Conservation (phyloP, 306 rosid species). For the Quercus robur region DNA sequence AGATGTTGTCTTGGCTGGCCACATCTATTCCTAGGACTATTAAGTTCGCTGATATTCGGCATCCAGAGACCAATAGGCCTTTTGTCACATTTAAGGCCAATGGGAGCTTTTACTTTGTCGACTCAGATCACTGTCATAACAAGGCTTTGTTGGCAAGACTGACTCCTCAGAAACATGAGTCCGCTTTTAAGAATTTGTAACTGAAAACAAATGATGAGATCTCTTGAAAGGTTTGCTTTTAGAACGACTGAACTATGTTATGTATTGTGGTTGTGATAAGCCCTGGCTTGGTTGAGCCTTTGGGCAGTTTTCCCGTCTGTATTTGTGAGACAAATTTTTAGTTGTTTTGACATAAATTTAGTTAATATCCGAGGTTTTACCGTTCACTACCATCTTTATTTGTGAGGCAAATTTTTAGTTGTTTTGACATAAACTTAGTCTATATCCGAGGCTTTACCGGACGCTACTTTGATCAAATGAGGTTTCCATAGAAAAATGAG, state of each 20-base stretch:
- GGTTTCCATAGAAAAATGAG: too few species aligned
- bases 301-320: not conserved
- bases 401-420: not conserved
- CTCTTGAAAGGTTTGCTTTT: not conserved
- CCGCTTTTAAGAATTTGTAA: conserved; percentile 65
- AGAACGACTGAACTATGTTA: not conserved
- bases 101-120: conserved; percentile 70
- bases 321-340: not conserved
- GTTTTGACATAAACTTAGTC: not conserved
- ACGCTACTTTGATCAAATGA: too few species aligned
- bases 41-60: conserved; percentile 75
- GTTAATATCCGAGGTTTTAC: too few species aligned
- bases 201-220: conserved; percentile 4
- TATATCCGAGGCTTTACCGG: too few species aligned
- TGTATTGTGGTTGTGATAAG: not conserved
- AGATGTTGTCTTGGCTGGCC: conserved; percentile 85
- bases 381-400: not conserved
- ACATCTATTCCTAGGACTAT: conserved; percentile 44
- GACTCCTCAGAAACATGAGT: conserved; percentile 60
- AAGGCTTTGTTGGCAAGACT: conserved; percentile 79
- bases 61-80: conserved; percentile 71
- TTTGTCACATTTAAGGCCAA: conserved; percentile 82
- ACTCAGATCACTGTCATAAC: conserved; percentile 74
- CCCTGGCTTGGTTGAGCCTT: not conserved
- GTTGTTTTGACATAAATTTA: not conserved